Evolutionary conservation across 352 stramenopile genomes (phyloP).

Genomic region (Phytopythium chamaehyphon): DNA sequence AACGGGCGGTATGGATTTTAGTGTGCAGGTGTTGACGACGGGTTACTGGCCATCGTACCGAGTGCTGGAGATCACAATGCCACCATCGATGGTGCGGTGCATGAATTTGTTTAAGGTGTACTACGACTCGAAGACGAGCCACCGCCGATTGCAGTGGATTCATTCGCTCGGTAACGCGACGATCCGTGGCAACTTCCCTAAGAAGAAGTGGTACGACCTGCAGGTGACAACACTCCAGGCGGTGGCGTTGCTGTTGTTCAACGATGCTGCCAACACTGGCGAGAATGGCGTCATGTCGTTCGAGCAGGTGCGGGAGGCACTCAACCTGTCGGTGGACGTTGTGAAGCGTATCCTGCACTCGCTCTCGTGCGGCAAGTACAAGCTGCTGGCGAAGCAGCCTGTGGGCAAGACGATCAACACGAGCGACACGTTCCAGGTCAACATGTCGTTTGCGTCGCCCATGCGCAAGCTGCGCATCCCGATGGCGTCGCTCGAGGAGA

Average conservation of each 20-base stretch:
- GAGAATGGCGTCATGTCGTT: conserved; percentile 84
- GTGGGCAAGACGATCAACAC: conserved; percentile 93
- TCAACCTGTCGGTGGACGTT: conserved; percentile 95
- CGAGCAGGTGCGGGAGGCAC: conserved; percentile 84
- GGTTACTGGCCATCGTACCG: conserved; percentile 99
- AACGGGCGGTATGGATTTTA: conserved; percentile 89
- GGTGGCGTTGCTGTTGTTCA: conserved; percentile 95
- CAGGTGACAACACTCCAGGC: conserved; percentile 97
- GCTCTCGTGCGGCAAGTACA: conserved; percentile 98
- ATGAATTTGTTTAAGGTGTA: conserved; percentile 97
- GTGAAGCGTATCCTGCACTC: conserved; percentile 98
- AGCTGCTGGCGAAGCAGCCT: conserved; percentile 94
- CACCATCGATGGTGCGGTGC: conserved; percentile 91
- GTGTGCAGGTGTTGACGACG: conserved; percentile 97
- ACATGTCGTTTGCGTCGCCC: conserved; percentile 92
- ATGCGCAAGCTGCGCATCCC: conserved; percentile 98
- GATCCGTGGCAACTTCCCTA: conserved; percentile 77
- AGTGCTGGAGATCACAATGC: conserved; percentile 94
- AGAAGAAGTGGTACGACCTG: conserved; percentile 95
- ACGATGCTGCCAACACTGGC: conserved; percentile 37
- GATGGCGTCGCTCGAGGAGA: conserved; percentile 98
- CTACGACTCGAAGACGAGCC: conserved; percentile 91
- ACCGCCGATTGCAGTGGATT: conserved; percentile 96
- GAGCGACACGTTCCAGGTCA: conserved; percentile 94
- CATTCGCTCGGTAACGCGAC: conserved; percentile 96